These are phyloP conservation scores for Russula griseocarnosa DNA, from an alignment of 768 basidiomycete species.

Conservation along the genomic window DNA sequence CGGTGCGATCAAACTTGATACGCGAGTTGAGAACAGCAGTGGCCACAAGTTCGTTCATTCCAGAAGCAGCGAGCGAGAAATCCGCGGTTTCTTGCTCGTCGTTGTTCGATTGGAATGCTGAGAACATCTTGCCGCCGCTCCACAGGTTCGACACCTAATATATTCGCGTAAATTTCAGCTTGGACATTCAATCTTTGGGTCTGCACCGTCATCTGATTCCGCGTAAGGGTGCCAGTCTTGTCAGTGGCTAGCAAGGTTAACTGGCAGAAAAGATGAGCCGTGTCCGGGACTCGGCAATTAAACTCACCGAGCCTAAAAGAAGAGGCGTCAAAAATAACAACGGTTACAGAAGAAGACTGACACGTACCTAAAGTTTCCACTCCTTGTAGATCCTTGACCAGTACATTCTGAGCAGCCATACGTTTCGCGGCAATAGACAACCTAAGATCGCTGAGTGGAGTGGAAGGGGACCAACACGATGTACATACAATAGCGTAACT, in stretches of 20 bases:
- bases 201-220: constrained; percentile 64
- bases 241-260: constrained; percentile 65
- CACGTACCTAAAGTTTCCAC: constrained; percentile 58
- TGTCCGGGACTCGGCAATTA: constrained; percentile 19
- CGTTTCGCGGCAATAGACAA: constrained; percentile 67
- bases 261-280: constrained; percentile 32
- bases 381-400: constrained; percentile 72
- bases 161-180: neutral
- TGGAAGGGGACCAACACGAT: neutral
- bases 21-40: constrained; percentile 63
- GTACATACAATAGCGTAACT: constrained; percentile 51
- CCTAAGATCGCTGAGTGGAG: constrained; percentile 22
- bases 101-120: constrained; percentile 66
- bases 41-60: constrained; percentile 64
- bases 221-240: constrained; percentile 66
- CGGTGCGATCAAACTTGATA: constrained; percentile 63
- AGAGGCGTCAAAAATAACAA: constrained; percentile 29
- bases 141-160: constrained; percentile 58
- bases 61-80: constrained; percentile 50
- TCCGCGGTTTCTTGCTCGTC: constrained; percentile 50
- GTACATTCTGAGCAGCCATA: constrained; percentile 66
- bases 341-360: neutral
- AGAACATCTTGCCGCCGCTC: constrained; percentile 58
- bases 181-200: neutral
- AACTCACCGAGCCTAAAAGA: constrained; percentile 14